These are phyloP conservation scores for Urostyla sp. DNA, from an alignment of 73 alveolate genomes.

Conservation along the genomic window DNA sequence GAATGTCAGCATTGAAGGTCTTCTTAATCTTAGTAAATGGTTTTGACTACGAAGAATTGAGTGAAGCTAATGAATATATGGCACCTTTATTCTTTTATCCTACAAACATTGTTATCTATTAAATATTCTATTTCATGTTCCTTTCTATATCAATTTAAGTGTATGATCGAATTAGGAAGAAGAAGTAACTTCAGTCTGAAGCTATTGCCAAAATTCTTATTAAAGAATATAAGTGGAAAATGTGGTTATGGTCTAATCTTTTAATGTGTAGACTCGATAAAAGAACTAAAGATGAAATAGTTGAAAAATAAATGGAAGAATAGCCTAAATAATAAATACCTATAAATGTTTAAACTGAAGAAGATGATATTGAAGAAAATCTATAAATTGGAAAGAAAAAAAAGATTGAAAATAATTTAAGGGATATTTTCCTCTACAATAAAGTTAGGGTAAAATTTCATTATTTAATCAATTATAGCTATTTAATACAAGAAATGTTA, in stretches of 20 bases:
- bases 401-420: not conserved
- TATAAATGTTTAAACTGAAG: no score
- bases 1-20: not conserved
- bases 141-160: conserved; percentile 64
- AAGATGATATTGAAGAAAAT: no score
- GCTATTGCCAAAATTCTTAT: conserved; percentile 68
- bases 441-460: no score
- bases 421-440: conserved; percentile 2
- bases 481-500: not conserved
- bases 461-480: no score
- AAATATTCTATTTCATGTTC: conserved; percentile 62
- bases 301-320: not conserved
- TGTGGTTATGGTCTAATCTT: conserved; percentile 24
- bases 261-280: conserved; percentile 32
- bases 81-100: conserved; percentile 55
- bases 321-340: not conserved
- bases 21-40: conserved; percentile 35
- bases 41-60: conserved; percentile 6
- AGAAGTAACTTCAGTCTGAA: conserved; percentile 55
- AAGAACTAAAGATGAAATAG: conserved; percentile 27
- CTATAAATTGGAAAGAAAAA: not conserved
- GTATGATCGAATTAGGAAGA: conserved; percentile 58
- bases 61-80: not conserved
- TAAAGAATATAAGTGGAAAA: conserved; percentile 49
- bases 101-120: not conserved